Conservation (phyloP, 306 rosid genomes). For the Arachis hypogaea region DNA sequence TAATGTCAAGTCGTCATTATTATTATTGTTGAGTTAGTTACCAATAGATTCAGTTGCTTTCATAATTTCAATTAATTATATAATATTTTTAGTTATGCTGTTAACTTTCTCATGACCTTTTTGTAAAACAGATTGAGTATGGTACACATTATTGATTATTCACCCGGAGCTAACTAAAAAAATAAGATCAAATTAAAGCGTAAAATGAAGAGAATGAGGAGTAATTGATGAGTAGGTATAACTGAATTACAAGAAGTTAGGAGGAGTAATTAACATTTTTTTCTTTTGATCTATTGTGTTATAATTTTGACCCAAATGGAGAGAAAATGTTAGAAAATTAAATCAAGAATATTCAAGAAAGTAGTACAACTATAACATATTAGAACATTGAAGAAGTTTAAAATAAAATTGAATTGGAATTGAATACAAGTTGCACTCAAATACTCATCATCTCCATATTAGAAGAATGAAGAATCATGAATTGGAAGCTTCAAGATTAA, state of each 20-base stretch:
- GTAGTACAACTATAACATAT: no score
- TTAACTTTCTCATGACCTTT: slow-evolving; percentile 4
- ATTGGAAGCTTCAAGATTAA: no score
- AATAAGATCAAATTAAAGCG: not conserved
- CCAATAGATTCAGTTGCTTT: not conserved
- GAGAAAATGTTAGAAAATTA: no score
- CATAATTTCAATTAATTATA: not conserved
- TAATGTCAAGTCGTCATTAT: not conserved
- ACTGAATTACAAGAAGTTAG: slow-evolving; percentile 11
- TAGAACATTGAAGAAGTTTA: no score
- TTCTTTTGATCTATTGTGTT: no score
- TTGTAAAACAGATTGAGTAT: slow-evolving; percentile 26
- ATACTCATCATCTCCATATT: no score
- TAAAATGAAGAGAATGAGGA: not conserved
- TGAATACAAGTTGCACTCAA: no score
- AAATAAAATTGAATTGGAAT: no score
- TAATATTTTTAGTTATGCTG: not conserved
- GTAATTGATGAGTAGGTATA: not conserved
- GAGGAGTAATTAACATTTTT: no score
- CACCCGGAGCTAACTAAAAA: not conserved
- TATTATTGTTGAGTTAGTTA: not conserved
- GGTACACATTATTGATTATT: slow-evolving; percentile 15
- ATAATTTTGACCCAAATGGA: no score
- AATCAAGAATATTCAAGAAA: no score
- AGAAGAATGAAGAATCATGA: no score